Percentiles rank a stretch among this genome's conserved stretches.
phyloP scores from a whole-genome alignment of 2,329 filamentous ascomycete species.

The Epichloe elymi region DNA sequence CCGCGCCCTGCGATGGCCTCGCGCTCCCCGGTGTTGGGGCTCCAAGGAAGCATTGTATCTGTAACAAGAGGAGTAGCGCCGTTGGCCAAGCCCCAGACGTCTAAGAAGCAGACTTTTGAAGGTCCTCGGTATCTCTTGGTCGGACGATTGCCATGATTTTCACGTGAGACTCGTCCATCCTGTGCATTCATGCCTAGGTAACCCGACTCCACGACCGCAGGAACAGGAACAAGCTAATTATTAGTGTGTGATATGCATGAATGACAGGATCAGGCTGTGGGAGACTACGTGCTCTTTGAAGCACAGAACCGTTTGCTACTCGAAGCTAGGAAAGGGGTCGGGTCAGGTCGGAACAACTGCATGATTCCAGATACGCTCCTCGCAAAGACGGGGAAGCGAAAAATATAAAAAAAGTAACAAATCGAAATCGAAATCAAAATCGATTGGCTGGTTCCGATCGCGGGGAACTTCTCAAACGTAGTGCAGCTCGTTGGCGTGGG shows the following conservation, averaged over 20 bases:
- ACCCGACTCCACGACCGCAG: background rate
- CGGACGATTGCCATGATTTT: background rate
- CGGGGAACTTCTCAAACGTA: background rate
- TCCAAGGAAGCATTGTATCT: no score
- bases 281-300: no score
- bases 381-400: background rate
- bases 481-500: background rate
- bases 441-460: background rate
- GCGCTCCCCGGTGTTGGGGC: no score
- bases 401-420: background rate
- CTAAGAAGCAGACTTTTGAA: no score
- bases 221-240: background rate
- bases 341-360: background rate
- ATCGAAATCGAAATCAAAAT: background rate
- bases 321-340: background rate
- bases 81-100: no score
- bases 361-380: background rate
- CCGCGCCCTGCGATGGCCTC: no score
- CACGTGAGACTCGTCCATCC: background rate
- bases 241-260: background rate
- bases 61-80: no score
- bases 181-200: no score
- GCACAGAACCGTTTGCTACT: background rate
- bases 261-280: background rate
- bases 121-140: no score